phyloP scores from a whole-genome alignment of 2,329 filamentous ascomycete genomes.

The Colletotrichum acutatum region DNA sequence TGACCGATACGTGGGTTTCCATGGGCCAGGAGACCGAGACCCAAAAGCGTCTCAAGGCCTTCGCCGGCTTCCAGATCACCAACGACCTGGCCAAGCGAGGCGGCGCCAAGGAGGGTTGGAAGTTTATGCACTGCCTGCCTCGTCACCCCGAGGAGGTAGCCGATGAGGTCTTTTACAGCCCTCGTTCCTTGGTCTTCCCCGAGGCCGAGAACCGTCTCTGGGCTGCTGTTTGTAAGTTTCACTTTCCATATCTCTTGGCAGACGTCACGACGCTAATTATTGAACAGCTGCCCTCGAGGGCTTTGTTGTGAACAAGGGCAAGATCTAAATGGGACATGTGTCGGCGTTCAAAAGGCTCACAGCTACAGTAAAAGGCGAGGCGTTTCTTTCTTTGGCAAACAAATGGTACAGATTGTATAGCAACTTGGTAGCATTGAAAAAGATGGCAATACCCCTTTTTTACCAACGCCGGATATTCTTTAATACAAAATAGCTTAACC shows the following conservation, averaged over 20 bases:
- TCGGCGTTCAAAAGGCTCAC: conserved; percentile 26
- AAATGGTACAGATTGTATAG: conserved; percentile 35
- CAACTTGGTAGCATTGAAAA: conserved; percentile 35
- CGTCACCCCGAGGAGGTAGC: conserved; percentile 92
- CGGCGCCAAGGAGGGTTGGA: conserved; percentile 89
- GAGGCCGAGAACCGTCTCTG: conserved; percentile 96
- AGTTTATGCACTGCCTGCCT: conserved; percentile 98
- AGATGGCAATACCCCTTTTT: conserved; percentile 34
- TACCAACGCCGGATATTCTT: conserved; percentile 37
- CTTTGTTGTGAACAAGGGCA: conserved; percentile 95
- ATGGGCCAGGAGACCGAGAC: conserved; percentile 97
- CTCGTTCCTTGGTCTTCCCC: conserved; percentile 86
- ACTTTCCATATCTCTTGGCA: background rate
- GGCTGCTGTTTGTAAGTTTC: conserved; percentile 78
- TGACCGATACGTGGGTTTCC: conserved; percentile 98
- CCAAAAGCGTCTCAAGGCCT: conserved; percentile 80
- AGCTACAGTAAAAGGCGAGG: conserved; percentile 18
- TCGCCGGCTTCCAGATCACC: conserved; percentile 92
- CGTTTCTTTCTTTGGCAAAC: conserved; percentile 24
- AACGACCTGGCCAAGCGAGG: conserved; percentile 84
- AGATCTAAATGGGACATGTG: conserved; percentile 59
- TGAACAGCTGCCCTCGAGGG: conserved; percentile 78
- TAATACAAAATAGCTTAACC: conserved; percentile 65
- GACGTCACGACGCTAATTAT: conserved; percentile 6
- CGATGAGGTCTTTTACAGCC: conserved; percentile 94